Conservation (phyloP, 202 grass and related monocot genomes). For the Setaria viridis region DNA sequence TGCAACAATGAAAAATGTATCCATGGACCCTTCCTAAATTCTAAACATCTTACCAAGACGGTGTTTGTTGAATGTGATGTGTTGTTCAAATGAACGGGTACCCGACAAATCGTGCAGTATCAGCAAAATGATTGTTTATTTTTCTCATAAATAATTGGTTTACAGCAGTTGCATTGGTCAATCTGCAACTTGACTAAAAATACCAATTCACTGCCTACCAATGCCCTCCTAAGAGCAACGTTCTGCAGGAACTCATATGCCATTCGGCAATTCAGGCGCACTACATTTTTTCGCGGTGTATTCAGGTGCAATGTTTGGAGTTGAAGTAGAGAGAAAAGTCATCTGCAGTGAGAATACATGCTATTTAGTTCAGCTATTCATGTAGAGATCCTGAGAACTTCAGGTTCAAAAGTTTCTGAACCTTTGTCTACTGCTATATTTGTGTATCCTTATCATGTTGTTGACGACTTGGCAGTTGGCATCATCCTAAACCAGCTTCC, state of each 20-base stretch:
- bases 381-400: background rate
- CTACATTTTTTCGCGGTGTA: background rate
- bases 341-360: conserved; percentile 47
- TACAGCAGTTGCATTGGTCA: background rate
- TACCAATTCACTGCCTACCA: background rate
- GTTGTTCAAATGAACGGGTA: conserved; percentile 1
- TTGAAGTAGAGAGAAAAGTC: conserved; percentile 10
- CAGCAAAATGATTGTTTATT: background rate
- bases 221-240: background rate
- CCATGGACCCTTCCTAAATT: background rate
- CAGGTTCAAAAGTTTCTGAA: background rate
- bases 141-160: background rate
- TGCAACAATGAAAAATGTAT: background rate
- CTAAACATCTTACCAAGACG: background rate
- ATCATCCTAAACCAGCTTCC: background rate
- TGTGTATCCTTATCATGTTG: background rate
- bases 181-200: background rate
- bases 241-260: conserved; percentile 6
- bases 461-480: background rate
- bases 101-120: conserved; percentile 4
- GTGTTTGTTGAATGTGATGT: background rate
- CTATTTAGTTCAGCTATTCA: background rate
- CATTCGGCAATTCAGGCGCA: conserved; percentile 3
- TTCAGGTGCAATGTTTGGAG: conserved; percentile 4
- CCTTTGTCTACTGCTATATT: background rate